Evolutionary conservation across 306 rosid species (phyloP).

Genomic region (barrel medic (Medicago truncatula)): DNA sequence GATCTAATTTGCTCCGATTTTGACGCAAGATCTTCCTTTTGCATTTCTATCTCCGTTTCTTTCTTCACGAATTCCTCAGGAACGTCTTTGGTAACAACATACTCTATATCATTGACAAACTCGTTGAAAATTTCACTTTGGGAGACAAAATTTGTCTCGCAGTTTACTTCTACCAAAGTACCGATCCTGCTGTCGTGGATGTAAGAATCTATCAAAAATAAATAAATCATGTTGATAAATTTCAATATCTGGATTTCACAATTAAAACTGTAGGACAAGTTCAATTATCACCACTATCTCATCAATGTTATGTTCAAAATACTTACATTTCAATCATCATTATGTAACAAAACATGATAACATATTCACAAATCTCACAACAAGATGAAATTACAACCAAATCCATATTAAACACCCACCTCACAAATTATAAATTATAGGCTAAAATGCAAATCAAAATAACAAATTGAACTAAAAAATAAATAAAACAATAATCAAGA

Average conservation of each 20-base stretch:
- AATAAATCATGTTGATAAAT: not conserved
- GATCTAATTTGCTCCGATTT: constrained; percentile 98
- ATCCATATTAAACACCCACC: not conserved
- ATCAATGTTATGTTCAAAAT: constrained; percentile 13
- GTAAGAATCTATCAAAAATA: constrained; percentile 68
- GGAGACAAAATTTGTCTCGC: constrained; percentile 98
- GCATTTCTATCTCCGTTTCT: constrained; percentile 94
- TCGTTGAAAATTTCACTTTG: constrained; percentile 93
- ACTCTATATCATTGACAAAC: constrained; percentile 85
- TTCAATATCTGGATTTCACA: constrained; percentile 17
- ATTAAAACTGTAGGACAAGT: not conserved
- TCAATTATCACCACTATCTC: constrained; percentile 14
- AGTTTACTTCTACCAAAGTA: constrained; percentile 80
- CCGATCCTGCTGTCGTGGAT: constrained; percentile 95
- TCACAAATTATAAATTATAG: not conserved
- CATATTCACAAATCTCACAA: no score
- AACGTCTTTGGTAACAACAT: constrained; percentile 79
- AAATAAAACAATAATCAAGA: no score
- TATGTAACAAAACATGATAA: not conserved
- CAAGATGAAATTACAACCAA: not conserved
- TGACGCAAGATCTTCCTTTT: constrained; percentile 89
- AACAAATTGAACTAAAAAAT: constrained; percentile 27
- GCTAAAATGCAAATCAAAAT: constrained; percentile 8
- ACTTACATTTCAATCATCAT: constrained; percentile 22
- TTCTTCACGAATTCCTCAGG: constrained; percentile 74